phyloP scores from a whole-genome alignment of 306 rosid species.

The Luffa aegyptiaca region DNA sequence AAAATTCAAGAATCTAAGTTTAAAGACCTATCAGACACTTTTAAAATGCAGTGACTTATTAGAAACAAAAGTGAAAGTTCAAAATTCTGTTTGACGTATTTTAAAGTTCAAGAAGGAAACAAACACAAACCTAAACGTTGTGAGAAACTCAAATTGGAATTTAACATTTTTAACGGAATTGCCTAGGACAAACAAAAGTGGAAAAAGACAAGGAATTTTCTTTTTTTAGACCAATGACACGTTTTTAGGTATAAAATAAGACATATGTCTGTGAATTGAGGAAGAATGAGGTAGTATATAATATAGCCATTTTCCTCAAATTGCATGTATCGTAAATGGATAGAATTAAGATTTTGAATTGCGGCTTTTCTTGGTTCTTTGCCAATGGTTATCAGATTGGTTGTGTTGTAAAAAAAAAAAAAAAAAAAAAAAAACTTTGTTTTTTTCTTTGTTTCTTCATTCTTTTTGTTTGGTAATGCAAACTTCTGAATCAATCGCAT shows the following conservation, averaged over 20 bases:
- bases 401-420: background rate
- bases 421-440: background rate
- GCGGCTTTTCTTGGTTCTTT: background rate
- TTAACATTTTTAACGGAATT: too few relatives aligned
- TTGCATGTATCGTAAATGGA: background rate
- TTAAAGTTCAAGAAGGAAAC: too few relatives aligned
- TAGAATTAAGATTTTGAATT: background rate
- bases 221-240: background rate
- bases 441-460: background rate
- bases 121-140: too few relatives aligned
- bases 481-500: background rate
- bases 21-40: too few relatives aligned
- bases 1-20: too few relatives aligned
- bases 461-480: background rate
- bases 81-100: too few relatives aligned
- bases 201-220: too few relatives aligned
- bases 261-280: background rate
- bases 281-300: background rate
- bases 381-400: background rate
- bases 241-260: background rate
- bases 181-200: too few relatives aligned
- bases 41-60: too few relatives aligned
- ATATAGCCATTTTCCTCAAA: background rate
- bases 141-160: too few relatives aligned
- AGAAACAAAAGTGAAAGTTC: too few relatives aligned